These are phyloP conservation scores for Diplogelasinospora grovesii DNA, from an alignment of 495 filamentous ascomycete species.

Conservation along the genomic window DNA sequence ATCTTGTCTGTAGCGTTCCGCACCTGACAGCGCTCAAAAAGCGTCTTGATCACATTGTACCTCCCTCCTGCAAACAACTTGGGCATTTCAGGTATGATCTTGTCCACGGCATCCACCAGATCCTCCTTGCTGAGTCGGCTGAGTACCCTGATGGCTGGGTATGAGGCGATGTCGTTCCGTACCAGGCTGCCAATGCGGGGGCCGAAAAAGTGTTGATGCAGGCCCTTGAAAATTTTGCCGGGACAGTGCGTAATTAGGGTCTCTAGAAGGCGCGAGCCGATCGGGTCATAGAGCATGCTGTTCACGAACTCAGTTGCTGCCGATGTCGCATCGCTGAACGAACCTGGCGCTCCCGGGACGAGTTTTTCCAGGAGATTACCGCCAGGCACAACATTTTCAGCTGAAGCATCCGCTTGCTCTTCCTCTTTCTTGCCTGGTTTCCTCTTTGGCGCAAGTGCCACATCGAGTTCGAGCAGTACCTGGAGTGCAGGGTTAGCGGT, in stretches of 20 bases:
- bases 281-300: conserved; percentile 76
- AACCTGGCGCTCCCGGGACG: conserved; percentile 37
- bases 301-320: conserved; percentile 61
- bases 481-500: conserved; percentile 87
- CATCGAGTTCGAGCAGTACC: conserved; percentile 75
- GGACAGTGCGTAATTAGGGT: conserved; percentile 72
- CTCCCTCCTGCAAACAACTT: conserved; percentile 65
- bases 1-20: conserved; percentile 52
- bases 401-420: not conserved
- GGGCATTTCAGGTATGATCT: conserved; percentile 61
- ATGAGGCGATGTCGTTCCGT: conserved; percentile 82
- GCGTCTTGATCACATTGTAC: conserved; percentile 65
- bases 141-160: conserved; percentile 71
- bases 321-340: conserved; percentile 35
- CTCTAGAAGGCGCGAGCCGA: conserved; percentile 86
- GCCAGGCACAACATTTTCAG: conserved; percentile 4
- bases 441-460: conserved; percentile 52
- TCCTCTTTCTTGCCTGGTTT: conserved; percentile 18
- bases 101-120: conserved; percentile 58
- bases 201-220: conserved; percentile 69
- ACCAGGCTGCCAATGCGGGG: conserved; percentile 69
- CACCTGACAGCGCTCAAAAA: conserved; percentile 77
- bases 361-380: conserved; percentile 36
- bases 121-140: conserved; percentile 81
- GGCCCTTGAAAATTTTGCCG: conserved; percentile 78